These are phyloP conservation scores for Clitopilus hobsonii DNA, from an alignment of 768 basidiomycete genomes.

Conservation along the genomic window DNA sequence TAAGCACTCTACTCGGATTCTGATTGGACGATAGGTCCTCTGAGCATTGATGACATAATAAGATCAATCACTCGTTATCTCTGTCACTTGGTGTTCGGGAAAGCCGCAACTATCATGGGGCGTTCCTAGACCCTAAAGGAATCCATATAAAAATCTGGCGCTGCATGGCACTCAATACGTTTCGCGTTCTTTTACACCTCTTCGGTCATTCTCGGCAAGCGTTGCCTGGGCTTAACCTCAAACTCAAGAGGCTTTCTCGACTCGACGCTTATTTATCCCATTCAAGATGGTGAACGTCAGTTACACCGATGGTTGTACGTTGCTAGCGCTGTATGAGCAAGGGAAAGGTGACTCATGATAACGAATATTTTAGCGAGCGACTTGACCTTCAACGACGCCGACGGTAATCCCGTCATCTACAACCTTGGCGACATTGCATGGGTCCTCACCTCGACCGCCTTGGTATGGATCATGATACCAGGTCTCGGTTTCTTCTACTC, in stretches of 20 bases:
- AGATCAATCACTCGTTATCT: neutral
- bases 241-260: neutral
- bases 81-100: neutral
- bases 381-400: conserved; percentile 24
- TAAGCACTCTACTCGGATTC: neutral
- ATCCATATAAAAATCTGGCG: neutral
- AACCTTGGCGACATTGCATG: conserved; percentile 48
- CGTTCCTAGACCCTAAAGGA: neutral
- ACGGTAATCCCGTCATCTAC: conserved; percentile 30
- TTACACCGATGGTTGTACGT: conserved; percentile 9
- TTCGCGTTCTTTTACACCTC: neutral
- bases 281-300: conserved; percentile 12
- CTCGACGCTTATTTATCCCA: neutral
- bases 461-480: conserved; percentile 84
- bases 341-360: neutral
- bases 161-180: neutral
- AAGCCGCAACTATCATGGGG: neutral
- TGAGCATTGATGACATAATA: neutral
- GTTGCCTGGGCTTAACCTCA: neutral
- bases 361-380: conserved; percentile 26
- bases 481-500: conserved; percentile 89
- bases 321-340: neutral
- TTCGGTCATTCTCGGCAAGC: neutral
- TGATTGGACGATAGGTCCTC: conserved; percentile 8
- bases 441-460: conserved; percentile 68